phyloP scores from a whole-genome alignment of 148 eudicot genomes.

The Selenicereus undatus region DNA sequence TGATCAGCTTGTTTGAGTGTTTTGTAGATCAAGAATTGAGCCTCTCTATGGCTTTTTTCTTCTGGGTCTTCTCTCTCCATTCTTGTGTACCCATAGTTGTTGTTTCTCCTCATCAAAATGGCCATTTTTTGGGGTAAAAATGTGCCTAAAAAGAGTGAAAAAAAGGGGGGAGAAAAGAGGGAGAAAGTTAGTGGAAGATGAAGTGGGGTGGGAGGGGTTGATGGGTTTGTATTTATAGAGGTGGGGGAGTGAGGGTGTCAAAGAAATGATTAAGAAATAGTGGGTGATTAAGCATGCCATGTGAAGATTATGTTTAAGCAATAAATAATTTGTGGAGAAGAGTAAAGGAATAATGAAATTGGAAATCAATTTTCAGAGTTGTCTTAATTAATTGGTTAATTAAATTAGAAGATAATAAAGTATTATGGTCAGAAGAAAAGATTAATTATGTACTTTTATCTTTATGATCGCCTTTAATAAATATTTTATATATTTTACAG shows the following conservation, averaged over 20 bases:
- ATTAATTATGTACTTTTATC: too few species aligned
- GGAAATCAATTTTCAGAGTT: too few species aligned
- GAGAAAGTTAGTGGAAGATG: neutral
- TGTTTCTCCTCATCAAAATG: conserved; percentile 18
- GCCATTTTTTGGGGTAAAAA: neutral
- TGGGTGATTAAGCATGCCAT: neutral
- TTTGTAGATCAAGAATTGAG: conserved; percentile 66
- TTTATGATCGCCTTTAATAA: too few species aligned
- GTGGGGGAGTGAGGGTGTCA: neutral
- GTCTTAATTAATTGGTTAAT: neutral
- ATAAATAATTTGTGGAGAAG: neutral
- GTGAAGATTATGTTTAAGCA: neutral
- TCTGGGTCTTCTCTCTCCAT: conserved; percentile 48
- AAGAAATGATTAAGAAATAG: neutral
- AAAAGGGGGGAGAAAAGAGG: neutral
- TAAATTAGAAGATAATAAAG: neutral
- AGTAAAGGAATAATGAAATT: neutral
- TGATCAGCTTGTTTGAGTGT: conserved; percentile 35
- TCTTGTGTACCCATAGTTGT: conserved; percentile 39
- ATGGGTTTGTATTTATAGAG: neutral
- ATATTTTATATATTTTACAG: too few species aligned
- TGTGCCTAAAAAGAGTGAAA: neutral
- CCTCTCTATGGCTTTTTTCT: conserved; percentile 34
- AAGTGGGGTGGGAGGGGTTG: neutral
- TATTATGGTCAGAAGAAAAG: neutral